These are phyloP conservation scores for Cyanophora paradoxa DNA, from an alignment of 78 protist species.

Conservation along the genomic window DNA sequence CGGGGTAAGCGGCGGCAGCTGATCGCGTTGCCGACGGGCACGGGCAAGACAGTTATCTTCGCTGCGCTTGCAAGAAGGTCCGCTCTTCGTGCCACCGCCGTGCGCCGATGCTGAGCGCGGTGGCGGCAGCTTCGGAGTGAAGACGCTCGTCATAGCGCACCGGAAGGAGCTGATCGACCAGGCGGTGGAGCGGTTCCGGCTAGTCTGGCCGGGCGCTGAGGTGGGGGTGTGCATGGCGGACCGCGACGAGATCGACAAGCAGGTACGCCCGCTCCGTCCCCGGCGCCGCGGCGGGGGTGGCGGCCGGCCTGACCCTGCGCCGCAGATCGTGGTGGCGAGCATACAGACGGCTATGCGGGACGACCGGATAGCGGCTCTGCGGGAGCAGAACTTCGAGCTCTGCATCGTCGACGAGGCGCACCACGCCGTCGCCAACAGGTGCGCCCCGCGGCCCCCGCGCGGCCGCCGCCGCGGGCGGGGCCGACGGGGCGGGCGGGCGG, in stretches of 20 bases:
- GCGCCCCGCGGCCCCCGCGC: neutral
- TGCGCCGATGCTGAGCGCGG: neutral
- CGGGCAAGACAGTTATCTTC: slow-evolving; percentile 9
- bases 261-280: too few species aligned
- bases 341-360: too few species aligned
- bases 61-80: neutral
- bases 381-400: too few species aligned
- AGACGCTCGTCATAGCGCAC: neutral
- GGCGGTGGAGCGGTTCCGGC: neutral
- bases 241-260: too few species aligned
- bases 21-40: neutral
- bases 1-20: neutral
- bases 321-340: too few species aligned
- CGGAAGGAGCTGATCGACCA: neutral
- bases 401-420: slow-evolving; percentile 32
- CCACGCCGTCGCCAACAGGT: slow-evolving; percentile 11
- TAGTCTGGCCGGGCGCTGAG: too few species aligned
- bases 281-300: too few species aligned
- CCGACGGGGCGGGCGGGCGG: neutral
- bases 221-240: too few species aligned
- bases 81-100: neutral
- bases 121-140: too few species aligned
- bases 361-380: too few species aligned
- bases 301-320: too few species aligned
- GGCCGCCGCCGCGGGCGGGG: neutral